Conservation (phyloP, 805 yeast species). For the Ogataea ganodermae region DNA sequence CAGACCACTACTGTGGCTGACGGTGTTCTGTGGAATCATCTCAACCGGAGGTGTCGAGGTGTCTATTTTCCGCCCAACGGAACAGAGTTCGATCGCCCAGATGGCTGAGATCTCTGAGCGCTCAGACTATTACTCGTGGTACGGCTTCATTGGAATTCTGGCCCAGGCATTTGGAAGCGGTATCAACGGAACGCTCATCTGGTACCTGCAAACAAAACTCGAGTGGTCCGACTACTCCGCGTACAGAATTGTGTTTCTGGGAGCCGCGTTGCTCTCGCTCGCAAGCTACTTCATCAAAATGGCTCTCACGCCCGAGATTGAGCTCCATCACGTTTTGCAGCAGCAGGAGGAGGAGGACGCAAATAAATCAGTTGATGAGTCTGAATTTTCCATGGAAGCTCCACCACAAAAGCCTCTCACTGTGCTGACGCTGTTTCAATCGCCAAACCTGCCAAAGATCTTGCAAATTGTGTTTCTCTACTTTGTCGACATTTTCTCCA, state of each 20-base stretch:
- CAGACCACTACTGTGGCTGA: slow-evolving; percentile 37
- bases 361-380: slow-evolving; percentile 28
- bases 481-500: slow-evolving; percentile 46
- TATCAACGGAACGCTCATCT: slow-evolving; percentile 39
- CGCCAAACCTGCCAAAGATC: slow-evolving; percentile 19
- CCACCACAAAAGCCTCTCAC: slow-evolving; percentile 3
- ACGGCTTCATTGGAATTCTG: slow-evolving; percentile 49
- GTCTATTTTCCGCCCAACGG: slow-evolving; percentile 60
- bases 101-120: slow-evolving; percentile 42
- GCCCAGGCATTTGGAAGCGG: slow-evolving; percentile 50
- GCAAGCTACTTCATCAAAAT: slow-evolving; percentile 24
- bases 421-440: slow-evolving; percentile 6
- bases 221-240: slow-evolving; percentile 30
- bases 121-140: slow-evolving; percentile 61
- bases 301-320: slow-evolving; percentile 16
- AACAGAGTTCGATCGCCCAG: slow-evolving; percentile 53
- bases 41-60: slow-evolving; percentile 62
- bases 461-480: slow-evolving; percentile 40
- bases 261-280: slow-evolving; percentile 28
- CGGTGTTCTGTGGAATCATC: slow-evolving; percentile 51
- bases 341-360: slow-evolving; percentile 3
- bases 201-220: slow-evolving; percentile 19
- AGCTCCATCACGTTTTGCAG: slow-evolving; percentile 5
- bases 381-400: slow-evolving; percentile 23
- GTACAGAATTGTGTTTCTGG: slow-evolving; percentile 36